Conservation (phyloP, 345 rosid species). For the Linum trigynum region DNA sequence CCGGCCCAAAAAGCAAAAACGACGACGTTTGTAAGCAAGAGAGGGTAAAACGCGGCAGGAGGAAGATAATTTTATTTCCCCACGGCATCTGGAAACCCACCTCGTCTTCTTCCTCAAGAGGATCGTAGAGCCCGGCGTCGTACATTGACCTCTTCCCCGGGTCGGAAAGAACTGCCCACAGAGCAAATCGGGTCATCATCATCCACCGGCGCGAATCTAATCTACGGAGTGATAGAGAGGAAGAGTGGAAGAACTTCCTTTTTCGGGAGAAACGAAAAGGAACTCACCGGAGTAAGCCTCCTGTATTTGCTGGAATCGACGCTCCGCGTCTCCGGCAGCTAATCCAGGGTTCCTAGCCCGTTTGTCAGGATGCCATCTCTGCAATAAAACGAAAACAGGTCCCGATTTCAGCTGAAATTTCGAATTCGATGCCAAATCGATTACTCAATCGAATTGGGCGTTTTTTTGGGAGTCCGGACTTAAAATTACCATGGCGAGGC, state of each 20-base stretch:
- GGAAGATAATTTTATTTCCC: not conserved
- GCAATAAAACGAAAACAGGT: not conserved
- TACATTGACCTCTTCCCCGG: slow-evolving; percentile 59
- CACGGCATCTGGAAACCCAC: slow-evolving; percentile 26
- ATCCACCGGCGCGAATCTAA: not conserved
- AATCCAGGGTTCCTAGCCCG: slow-evolving; percentile 41
- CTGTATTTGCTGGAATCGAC: slow-evolving; percentile 80
- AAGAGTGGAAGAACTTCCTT: too few relatives aligned
- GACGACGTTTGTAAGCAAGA: slow-evolving; percentile 4
- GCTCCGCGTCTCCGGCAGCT: slow-evolving; percentile 69
- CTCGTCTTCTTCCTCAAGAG: slow-evolving; percentile 57
- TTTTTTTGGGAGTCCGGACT: not conserved
- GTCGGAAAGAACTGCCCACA: slow-evolving; percentile 49
- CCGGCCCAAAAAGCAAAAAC: not conserved
- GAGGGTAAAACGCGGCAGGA: not conserved
- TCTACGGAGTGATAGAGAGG: too few relatives aligned
- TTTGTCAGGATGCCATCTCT: slow-evolving; percentile 96
- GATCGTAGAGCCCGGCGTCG: slow-evolving; percentile 77
- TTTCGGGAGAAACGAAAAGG: not conserved
- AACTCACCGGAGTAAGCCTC: slow-evolving; percentile 80
- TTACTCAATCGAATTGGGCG: not conserved
- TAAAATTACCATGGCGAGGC: slow-evolving; percentile 66
- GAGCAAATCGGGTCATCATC: not conserved
- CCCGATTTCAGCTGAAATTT: too few relatives aligned
- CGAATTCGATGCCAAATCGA: not conserved